phyloP scores from a whole-genome alignment of 163 green algal species.

The Volvox carteri region DNA sequence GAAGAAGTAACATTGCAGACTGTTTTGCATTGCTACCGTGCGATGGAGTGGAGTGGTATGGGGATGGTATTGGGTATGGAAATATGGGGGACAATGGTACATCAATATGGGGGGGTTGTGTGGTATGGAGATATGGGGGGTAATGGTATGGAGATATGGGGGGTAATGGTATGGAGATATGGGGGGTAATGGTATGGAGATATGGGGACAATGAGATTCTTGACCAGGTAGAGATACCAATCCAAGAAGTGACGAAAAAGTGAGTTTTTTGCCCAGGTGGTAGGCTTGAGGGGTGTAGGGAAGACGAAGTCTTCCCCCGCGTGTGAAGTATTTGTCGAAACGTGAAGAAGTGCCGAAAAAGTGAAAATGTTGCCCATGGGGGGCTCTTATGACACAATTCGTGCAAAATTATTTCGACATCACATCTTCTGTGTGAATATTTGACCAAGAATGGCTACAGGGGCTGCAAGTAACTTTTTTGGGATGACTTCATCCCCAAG shows the following conservation, averaged over 20 bases:
- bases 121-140: background rate
- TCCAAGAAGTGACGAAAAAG: conserved; percentile 9
- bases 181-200: background rate
- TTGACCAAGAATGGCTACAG: background rate
- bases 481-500: background rate
- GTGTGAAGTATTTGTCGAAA: background rate
- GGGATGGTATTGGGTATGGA: too few relatives aligned
- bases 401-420: conserved; percentile 32
- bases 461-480: background rate
- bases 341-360: background rate
- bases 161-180: background rate
- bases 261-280: background rate
- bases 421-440: background rate
- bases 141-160: background rate
- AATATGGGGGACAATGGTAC: too few relatives aligned
- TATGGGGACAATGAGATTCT: too few relatives aligned
- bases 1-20: too few relatives aligned
- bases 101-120: too few relatives aligned
- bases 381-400: conserved; percentile 7
- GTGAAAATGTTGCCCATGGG: background rate
- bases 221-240: too few relatives aligned
- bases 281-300: background rate
- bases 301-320: background rate
- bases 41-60: too few relatives aligned
- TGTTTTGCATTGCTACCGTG: background rate